Evolutionary conservation across 768 basidiomycete genomes (phyloP).

Genomic region (Podaxis pistillaris): DNA sequence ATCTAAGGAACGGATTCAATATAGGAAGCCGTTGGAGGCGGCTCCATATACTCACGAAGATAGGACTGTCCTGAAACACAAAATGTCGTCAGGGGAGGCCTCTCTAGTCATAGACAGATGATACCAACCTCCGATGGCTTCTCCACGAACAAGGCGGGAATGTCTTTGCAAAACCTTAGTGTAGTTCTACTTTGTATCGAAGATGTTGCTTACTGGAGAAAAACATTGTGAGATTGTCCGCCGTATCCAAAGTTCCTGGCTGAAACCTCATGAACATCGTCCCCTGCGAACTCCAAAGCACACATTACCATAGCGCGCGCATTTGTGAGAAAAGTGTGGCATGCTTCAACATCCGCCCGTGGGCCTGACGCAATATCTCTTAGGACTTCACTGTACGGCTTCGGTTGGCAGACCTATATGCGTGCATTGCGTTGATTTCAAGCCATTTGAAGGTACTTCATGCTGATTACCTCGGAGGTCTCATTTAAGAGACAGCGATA

Average conservation of each 20-base stretch:
- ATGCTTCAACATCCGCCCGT: conserved; percentile 38
- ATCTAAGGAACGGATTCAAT: conserved; percentile 36
- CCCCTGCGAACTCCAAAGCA: conserved; percentile 18
- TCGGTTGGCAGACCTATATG: conserved; percentile 61
- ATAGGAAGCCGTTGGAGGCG: not conserved
- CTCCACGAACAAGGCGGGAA: conserved; percentile 58
- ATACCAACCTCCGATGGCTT: conserved; percentile 27
- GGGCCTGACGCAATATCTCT: conserved; percentile 44
- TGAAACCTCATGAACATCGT: not conserved
- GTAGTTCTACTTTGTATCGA: not conserved
- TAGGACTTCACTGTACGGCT: conserved; percentile 50
- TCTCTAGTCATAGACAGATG: not conserved
- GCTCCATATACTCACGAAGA: conserved; percentile 18
- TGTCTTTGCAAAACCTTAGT: conserved; percentile 31
- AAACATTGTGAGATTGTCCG: conserved; percentile 64
- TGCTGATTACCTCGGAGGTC: conserved; percentile 58
- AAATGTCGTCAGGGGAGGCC: not conserved
- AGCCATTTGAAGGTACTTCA: not conserved
- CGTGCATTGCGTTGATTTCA: not conserved
- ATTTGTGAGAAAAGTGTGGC: conserved; percentile 43
- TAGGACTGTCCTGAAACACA: conserved; percentile 22
- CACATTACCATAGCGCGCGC: conserved; percentile 36
- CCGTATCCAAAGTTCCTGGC: conserved; percentile 45
- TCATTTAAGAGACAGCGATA: conserved; percentile 69
- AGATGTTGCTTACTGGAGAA: conserved; percentile 42